phyloP scores from a whole-genome alignment of 2,329 filamentous ascomycete genomes.

The Ophiostoma montium region DNA sequence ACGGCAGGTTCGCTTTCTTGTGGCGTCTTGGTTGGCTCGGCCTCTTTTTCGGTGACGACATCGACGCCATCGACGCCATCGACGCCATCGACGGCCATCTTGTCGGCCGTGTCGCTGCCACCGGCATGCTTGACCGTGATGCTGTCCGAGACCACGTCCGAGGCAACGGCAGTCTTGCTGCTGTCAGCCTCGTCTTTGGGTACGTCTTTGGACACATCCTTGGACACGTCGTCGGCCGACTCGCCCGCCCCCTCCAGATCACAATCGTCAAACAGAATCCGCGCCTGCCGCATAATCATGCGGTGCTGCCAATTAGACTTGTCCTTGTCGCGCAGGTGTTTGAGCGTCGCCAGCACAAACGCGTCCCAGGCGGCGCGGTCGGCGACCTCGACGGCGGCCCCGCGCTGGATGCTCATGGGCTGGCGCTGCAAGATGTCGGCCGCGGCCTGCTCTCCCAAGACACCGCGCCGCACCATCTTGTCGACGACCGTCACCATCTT shows the following conservation, averaged over 20 bases:
- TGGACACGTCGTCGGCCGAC: background rate
- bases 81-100: background rate
- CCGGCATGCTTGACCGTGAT: background rate
- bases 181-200: too few relatives aligned
- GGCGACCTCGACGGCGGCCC: constrained; percentile 34
- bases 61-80: too few relatives aligned
- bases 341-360: constrained; percentile 37
- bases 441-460: constrained; percentile 33
- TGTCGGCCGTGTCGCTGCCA: background rate
- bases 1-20: background rate
- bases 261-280: constrained; percentile 32
- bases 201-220: background rate
- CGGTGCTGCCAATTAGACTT: constrained; percentile 94
- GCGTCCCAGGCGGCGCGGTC: constrained; percentile 48
- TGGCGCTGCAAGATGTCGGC: constrained; percentile 41
- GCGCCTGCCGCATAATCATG: constrained; percentile 62
- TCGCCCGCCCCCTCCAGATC: constrained; percentile 1
- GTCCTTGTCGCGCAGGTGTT: constrained; percentile 52
- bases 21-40: background rate
- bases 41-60: background rate
- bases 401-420: constrained; percentile 35
- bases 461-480: constrained; percentile 54
- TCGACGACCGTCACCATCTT: constrained; percentile 72
- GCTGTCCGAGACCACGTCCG: background rate
- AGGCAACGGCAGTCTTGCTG: too few relatives aligned